Conservation (phyloP, 192 early-diverging fungal species). For the Fimicolochytrium jonesii region DNA sequence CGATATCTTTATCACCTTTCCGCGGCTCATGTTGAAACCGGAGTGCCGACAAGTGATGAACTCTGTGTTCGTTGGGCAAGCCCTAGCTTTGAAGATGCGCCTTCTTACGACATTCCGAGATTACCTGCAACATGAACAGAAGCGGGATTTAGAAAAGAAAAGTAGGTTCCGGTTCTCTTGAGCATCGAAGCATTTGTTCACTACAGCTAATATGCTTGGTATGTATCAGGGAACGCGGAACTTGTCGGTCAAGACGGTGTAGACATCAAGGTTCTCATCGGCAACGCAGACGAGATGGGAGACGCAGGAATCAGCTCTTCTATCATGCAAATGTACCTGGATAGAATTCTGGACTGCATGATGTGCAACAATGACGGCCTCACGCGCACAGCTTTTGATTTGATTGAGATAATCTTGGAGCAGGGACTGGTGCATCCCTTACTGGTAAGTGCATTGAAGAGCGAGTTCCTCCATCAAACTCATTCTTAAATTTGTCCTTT, state of each 20-base stretch:
- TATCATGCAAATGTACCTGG: slow-evolving; percentile 85
- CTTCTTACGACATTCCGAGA: slow-evolving; percentile 68
- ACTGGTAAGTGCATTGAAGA: slow-evolving; percentile 53
- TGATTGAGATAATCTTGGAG: slow-evolving; percentile 75
- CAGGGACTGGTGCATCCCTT: slow-evolving; percentile 90
- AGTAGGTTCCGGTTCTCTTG: too few relatives aligned
- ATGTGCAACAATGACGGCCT: slow-evolving; percentile 54
- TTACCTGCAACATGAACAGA: slow-evolving; percentile 63
- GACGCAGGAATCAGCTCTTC: slow-evolving; percentile 86
- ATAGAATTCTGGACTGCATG: slow-evolving; percentile 68
- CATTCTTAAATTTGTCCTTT: slow-evolving; percentile 2
- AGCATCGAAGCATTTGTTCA: too few relatives aligned
- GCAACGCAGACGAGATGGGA: slow-evolving; percentile 75
- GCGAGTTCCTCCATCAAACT: not conserved
- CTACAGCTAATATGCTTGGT: too few relatives aligned
- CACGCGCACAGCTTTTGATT: slow-evolving; percentile 71
- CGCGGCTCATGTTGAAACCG: slow-evolving; percentile 52
- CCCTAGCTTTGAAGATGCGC: slow-evolving; percentile 55
- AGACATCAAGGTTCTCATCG: slow-evolving; percentile 73
- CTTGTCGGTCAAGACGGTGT: slow-evolving; percentile 24
- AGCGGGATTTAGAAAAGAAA: not conserved
- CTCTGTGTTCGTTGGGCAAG: slow-evolving; percentile 48
- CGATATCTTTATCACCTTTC: slow-evolving; percentile 67
- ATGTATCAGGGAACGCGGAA: not conserved
- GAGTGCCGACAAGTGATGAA: slow-evolving; percentile 64